Evolutionary conservation across 495 filamentous ascomycete species (phyloP).

Genomic region (Saxispiralis lemnorum): DNA sequence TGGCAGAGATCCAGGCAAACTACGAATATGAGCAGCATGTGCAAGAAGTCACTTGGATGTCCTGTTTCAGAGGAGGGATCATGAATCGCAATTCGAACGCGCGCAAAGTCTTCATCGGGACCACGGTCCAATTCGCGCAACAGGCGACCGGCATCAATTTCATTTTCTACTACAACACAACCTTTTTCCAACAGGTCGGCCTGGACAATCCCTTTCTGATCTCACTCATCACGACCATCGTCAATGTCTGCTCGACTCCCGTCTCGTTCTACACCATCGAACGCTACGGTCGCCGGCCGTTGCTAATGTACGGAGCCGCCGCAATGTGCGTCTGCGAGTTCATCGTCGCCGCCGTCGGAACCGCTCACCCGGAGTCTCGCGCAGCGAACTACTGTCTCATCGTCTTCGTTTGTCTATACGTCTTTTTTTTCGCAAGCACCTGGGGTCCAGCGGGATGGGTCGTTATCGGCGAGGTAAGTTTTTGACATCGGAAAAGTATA

Average conservation of each 20-base stretch:
- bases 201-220: slow-evolving; percentile 64
- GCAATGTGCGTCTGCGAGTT: slow-evolving; percentile 78
- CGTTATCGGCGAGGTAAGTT: slow-evolving; percentile 47
- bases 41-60: slow-evolving; percentile 35
- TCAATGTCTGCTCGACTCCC: slow-evolving; percentile 71
- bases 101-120: slow-evolving; percentile 60
- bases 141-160: slow-evolving; percentile 79
- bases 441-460: slow-evolving; percentile 52
- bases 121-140: slow-evolving; percentile 58
- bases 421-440: slow-evolving; percentile 32
- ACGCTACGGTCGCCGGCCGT: slow-evolving; percentile 60
- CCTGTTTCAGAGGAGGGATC: slow-evolving; percentile 52
- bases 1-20: slow-evolving; percentile 55
- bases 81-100: slow-evolving; percentile 42
- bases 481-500: too few relatives aligned
- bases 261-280: slow-evolving; percentile 72
- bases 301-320: slow-evolving; percentile 59
- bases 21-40: slow-evolving; percentile 41
- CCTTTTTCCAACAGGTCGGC: slow-evolving; percentile 55
- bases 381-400: slow-evolving; percentile 21
- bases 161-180: slow-evolving; percentile 81
- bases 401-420: slow-evolving; percentile 33
- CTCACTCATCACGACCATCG: slow-evolving; percentile 60
- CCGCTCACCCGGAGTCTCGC: slow-evolving; percentile 11
- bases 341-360: slow-evolving; percentile 55